Conservation (phyloP, 805 yeast genomes). For the Martiniozyma abietophila region DNA sequence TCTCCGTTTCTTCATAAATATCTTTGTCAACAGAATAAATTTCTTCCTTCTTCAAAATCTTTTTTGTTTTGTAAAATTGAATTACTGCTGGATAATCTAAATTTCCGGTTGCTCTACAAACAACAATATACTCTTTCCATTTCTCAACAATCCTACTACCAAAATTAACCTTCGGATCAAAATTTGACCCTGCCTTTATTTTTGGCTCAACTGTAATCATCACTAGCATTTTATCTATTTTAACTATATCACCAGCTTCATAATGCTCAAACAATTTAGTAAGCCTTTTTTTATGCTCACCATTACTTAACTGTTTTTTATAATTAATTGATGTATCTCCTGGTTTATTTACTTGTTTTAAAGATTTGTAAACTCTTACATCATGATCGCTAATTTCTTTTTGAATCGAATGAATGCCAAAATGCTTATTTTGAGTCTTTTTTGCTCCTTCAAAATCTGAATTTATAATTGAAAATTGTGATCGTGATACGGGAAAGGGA, state of each 20-base stretch:
- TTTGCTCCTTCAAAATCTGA: no score
- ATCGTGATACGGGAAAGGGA: constrained; percentile 7
- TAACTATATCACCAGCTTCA: constrained; percentile 52
- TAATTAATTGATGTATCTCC: background rate
- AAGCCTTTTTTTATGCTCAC: constrained; percentile 16
- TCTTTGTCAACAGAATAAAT: background rate
- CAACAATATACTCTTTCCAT: constrained; percentile 75
- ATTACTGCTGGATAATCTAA: constrained; percentile 43
- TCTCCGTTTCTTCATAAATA: constrained; percentile 3
- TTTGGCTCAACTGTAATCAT: constrained; percentile 32
- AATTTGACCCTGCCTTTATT: constrained; percentile 7
- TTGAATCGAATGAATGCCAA: no score
- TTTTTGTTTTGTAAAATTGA: constrained; percentile 49
- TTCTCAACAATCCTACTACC: constrained; percentile 51
- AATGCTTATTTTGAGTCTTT: no score
- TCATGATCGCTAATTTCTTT: no score
- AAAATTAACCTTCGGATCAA: constrained; percentile 26
- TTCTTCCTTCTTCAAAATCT: constrained; percentile 23
- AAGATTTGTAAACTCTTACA: background rate
- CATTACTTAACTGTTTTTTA: constrained; percentile 1
- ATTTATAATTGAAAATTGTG: background rate
- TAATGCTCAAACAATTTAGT: constrained; percentile 26
- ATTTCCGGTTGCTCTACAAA: constrained; percentile 54
- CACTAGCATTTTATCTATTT: constrained; percentile 61
- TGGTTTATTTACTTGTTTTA: background rate